Conservation (phyloP, 768 basidiomycete genomes). For the Leucogyrophana mollusca region DNA sequence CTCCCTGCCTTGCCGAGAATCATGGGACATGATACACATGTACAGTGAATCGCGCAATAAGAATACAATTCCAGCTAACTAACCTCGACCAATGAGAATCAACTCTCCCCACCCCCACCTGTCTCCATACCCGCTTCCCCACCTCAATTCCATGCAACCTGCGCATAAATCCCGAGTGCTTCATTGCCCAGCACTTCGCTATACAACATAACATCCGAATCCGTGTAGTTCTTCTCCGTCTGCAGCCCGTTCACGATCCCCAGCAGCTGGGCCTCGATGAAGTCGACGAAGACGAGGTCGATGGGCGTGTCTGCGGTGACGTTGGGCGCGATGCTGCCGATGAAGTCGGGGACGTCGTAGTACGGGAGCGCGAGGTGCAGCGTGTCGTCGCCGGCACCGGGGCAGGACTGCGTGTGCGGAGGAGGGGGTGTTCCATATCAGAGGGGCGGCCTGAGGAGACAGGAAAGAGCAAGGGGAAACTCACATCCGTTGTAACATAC, state of each 20-base stretch:
- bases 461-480: conserved; percentile 16
- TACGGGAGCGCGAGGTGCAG: conserved; percentile 60
- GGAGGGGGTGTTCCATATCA: background rate
- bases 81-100: too few species aligned
- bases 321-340: conserved; percentile 53
- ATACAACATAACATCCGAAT: conserved; percentile 53
- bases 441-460: background rate
- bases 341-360: conserved; percentile 53
- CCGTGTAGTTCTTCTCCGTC: conserved; percentile 45
- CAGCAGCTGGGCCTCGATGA: conserved; percentile 55
- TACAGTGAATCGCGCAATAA: too few species aligned
- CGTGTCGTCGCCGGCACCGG: conserved; percentile 74
- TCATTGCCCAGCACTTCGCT: conserved; percentile 41
- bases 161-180: conserved; percentile 41
- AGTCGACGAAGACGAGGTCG: conserved; percentile 77
- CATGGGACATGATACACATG: too few species aligned
- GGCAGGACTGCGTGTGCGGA: conserved; percentile 51
- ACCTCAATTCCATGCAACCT: conserved; percentile 27
- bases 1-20: too few species aligned
- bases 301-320: conserved; percentile 49
- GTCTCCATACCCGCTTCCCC: too few species aligned
- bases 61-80: too few species aligned
- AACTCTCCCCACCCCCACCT: too few species aligned
- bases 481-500: conserved; percentile 72
- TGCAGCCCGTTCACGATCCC: conserved; percentile 56